Evolutionary conservation across 345 rosid genomes (phyloP), one percentile per base, ranked within the genome.

Genomic region (Corymbia maculata): DNA sequence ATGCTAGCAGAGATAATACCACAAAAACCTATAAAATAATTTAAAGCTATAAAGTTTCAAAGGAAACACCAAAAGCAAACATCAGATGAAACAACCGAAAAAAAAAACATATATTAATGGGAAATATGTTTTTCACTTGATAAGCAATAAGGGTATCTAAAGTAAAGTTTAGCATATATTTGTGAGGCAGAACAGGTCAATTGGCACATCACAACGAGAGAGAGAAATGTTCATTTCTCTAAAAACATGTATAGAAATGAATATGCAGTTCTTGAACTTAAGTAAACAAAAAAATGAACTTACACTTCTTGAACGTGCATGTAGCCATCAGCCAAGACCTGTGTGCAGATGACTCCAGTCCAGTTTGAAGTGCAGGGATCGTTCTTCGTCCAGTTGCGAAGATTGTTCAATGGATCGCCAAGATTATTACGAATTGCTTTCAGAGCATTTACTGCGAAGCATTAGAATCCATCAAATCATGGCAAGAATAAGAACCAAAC

Each of bases 321-420:
- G 93, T 94, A 96, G 90, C 95, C 94, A 91, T 96, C 99, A 17
- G 90, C 94, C 84, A 55, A 86, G 52, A 32, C n/a, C 87, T 94
- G 94, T 88, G 52, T 91, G 90, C 99, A 98, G 79, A 93, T 84
- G 90, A 98, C 95, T 45, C 99, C 99, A 13, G 98, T 98, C 99
- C 99, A 98, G 51, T 96, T 94, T 12, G 97, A 93, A 52, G 90
- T 90, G 90, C 99, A 97, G 0, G 99, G 99, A 88, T 98, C 99
- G 52, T 97, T 97, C 30, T 92, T 91, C 22, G 88, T 88, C 99
- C 99, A 98, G 85, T 94, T 94, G 52, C 91, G 94, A 90, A 98
- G 91, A 88, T 93, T 94, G n/a, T 88, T 91, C 79, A 91, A 87
- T 45, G 93, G 86, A 92, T 98, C 99, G 52, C 89, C 44, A 88